These are phyloP conservation scores for Arthrocladium fulminans DNA, from an alignment of 2,329 filamentous ascomycete species.

Conservation along the genomic window DNA sequence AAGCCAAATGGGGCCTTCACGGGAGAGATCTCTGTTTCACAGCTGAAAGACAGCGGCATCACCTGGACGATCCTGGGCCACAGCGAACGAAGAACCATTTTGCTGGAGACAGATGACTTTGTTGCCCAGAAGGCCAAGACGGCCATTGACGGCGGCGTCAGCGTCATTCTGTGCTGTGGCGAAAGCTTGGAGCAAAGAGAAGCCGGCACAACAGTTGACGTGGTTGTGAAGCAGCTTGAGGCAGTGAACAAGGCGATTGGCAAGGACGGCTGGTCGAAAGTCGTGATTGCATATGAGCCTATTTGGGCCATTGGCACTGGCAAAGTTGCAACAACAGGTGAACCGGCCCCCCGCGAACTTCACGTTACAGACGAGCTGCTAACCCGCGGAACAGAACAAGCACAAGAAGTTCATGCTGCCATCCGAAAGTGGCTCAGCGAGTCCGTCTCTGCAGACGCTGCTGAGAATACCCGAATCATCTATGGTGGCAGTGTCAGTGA, in stretches of 20 bases:
- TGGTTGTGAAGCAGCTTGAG: conserved; percentile 75
- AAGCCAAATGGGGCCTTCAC: conserved; percentile 96
- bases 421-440: conserved; percentile 79
- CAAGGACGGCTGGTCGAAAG: conserved; percentile 79
- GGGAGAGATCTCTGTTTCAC: conserved; percentile 85
- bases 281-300: conserved; percentile 97
- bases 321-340: conserved; percentile 65
- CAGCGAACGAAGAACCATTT: conserved; percentile 85
- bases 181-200: conserved; percentile 67
- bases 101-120: conserved; percentile 76
- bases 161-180: conserved; percentile 94
- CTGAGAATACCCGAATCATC: conserved; percentile 83
- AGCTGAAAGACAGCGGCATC: conserved; percentile 82
- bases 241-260: conserved; percentile 60
- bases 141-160: conserved; percentile 74
- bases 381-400: conserved; percentile 54
- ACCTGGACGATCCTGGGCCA: conserved; percentile 89
- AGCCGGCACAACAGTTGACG: conserved; percentile 28
- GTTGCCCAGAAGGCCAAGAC: conserved; percentile 92
- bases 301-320: conserved; percentile 91
- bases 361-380: background rate
- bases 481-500: conserved; percentile 95
- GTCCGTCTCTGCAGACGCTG: conserved; percentile 65
- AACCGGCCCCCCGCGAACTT: background rate
- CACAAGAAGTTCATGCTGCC: conserved; percentile 85